Evolutionary conservation across 2,329 filamentous ascomycete genomes (phyloP).

Genomic region (Apiospora kogelbergensis): DNA sequence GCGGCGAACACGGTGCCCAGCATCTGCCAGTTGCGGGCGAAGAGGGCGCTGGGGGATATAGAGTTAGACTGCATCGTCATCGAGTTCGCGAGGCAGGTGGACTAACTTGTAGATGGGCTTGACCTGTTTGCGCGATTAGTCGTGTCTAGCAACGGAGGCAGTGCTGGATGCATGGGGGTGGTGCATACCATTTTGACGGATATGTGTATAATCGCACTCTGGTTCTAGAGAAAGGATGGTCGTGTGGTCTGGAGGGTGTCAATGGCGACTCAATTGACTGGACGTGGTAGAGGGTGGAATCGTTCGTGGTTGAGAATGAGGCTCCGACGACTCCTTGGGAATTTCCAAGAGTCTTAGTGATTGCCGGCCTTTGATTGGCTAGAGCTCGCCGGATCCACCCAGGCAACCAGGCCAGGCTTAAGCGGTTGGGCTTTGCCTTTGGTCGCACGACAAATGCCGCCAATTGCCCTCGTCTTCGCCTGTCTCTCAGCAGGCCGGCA

Average conservation of each 20-base stretch:
- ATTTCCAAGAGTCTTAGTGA: conserved; percentile 10
- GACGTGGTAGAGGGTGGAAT: conserved; percentile 8
- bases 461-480: background rate
- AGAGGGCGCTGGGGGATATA: conserved; percentile 63
- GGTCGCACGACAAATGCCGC: background rate
- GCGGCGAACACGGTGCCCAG: conserved; percentile 80
- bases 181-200: conserved; percentile 58
- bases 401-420: background rate
- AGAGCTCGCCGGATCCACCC: background rate
- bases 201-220: conserved; percentile 12
- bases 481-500: background rate
- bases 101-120: conserved; percentile 61
- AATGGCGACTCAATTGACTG: conserved; percentile 14
- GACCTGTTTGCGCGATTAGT: conserved; percentile 40
- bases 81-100: conserved; percentile 20
- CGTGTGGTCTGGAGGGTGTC: conserved; percentile 7
- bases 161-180: conserved; percentile 9
- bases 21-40: conserved; percentile 87
- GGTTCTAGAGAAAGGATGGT: background rate
- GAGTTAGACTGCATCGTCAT: conserved; percentile 15
- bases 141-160: conserved; percentile 11
- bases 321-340: conserved; percentile 4
- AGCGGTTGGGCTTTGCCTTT: background rate
- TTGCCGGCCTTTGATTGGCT: background rate
- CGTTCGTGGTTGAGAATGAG: conserved; percentile 8